Base-by-base conservation (phyloP, 129 eudicot species). In the Gnaphalium uliginosum region DNA sequence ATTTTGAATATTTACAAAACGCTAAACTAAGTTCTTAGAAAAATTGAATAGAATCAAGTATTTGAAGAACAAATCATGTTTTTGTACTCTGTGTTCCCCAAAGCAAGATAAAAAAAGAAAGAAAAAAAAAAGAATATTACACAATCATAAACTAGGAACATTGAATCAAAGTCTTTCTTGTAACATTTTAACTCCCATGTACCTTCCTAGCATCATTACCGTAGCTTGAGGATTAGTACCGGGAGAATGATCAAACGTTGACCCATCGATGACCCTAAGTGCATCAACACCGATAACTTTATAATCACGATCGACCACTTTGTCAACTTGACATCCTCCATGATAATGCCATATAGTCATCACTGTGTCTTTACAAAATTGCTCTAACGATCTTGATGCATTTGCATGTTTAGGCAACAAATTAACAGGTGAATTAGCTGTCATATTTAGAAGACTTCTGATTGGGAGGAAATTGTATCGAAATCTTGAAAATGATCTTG, bases 181-280 rank as follows among this genome's bases (percentile, higher is more conserved):
- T 54, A 89, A 76, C 60, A 92, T 86, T 74, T 72, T 87, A 25
- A 92, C 85, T 56, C 98, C 98, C 96, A 92, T 63, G 71, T 86
- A 92, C 91, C 98, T 89, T 74, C 97, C 98, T 5, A 94, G 96
- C 98, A 94, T 94, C 98, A 94, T 88, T n/a, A 94, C 96, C 4
- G 98, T 94, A 46, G 98, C 98, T 81, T 94, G 98, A 85, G 98
- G 98, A 83, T 94, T 94, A 46, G 97, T 94, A 32, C 98, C 98
- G 0, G 97, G 98, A 61, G 98, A 80, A 64, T 67, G 61, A 78
- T 81, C 81, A 74, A 94, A 94, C 1, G 98, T 94, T 27, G 98
- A 94, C n/a, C 98, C 98, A 78, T 94, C 98, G 15, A 94, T 80
- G 24, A 94, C 96, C 69, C 97, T 27, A 51, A 94, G 85, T 8